Base-by-base conservation (phyloP, 140 eudicot genomes). In the Stevia rebaudiana region DNA sequence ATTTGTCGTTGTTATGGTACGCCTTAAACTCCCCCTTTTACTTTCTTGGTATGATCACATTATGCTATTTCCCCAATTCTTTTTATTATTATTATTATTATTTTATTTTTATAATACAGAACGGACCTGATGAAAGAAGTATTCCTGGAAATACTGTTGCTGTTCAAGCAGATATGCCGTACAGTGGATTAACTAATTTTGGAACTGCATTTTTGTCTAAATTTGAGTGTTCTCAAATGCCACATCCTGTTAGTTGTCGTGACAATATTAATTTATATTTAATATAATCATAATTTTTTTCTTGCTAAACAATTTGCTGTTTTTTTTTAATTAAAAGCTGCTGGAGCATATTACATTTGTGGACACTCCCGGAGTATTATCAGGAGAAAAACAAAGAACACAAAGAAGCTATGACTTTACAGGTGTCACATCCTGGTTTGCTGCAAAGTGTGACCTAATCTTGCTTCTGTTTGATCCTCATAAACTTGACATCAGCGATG, bases 81-180 rank as follows among this genome's bases (percentile, higher is more conserved):
- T 41, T 17, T 48, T 12, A 8, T 50, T 30, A 2, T 8, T 55
- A 9, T 15, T 15, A 6, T 41, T 41, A 2, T 46, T 21, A n/a
- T n/a, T n/a, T n/a, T n/a, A n/a, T n/a, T n/a, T n/a, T n/a, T n/a
- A n/a, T n/a, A n/a, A n/a, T 68, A 28, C 85, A 88, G 97, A 85
- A 86, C 18, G 95, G 99, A 68, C 88, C 95, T n/a, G 97, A 94
- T 86, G 99, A 94, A 53, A 83, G 99, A 78, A 94, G 97, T 70
- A 82, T 94, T 71, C 99, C 99, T 0, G 99, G 97, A 65, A 94
- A 94, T 36, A 94, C 95, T 1, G 69, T 94, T 72, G 99, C 95
- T 30, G 99, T 94, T 76, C 97, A 85, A 76, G 95, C 99, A 60
- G 97, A 94, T 52, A 88, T 94, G 99, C 99, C 99, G 46, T 94